A percentile compares a stretch with the other conserved stretches of the same genome.
Conservation (phyloP, 1,284 basidiomycete genomes). For the Neolentinus lepideus region DNA sequence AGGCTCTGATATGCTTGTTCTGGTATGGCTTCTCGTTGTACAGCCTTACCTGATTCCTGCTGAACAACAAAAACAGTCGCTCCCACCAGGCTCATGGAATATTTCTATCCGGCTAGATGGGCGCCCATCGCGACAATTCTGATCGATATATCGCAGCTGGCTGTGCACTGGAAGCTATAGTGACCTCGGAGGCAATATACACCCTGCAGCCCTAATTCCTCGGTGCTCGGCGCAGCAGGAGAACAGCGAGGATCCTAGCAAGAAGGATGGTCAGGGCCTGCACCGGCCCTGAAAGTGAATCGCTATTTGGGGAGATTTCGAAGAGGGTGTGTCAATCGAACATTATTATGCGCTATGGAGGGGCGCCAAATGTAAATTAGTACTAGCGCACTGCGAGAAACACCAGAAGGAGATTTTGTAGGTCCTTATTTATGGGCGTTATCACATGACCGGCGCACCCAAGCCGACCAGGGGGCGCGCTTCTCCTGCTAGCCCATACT, state of each 20-base stretch:
- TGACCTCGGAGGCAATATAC: no score
- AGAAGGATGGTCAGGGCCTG: not conserved
- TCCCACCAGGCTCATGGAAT: no score
- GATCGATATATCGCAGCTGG: no score
- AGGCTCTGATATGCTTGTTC: not conserved
- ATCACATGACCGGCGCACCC: not conserved
- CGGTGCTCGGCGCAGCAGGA: not conserved
- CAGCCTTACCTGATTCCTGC: not conserved
- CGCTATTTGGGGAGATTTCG: not conserved
- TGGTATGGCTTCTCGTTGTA: not conserved
- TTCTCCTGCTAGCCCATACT: not conserved
- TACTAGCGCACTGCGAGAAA: not conserved
- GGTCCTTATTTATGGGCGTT: not conserved
- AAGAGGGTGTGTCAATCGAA: not conserved
- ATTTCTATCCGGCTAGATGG: no score
- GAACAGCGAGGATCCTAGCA: not conserved
- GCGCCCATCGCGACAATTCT: no score
- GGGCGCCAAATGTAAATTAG: not conserved
- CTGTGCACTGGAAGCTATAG: no score
- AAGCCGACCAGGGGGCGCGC: not conserved
- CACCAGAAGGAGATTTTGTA: not conserved
- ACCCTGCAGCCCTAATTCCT: no score
- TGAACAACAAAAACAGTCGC: not conserved
- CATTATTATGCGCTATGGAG: not conserved
- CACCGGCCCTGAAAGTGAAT: not conserved